Base-by-base conservation (phyloP, 495 filamentous ascomycete genomes). In the Articulospora tetracladia region DNA sequence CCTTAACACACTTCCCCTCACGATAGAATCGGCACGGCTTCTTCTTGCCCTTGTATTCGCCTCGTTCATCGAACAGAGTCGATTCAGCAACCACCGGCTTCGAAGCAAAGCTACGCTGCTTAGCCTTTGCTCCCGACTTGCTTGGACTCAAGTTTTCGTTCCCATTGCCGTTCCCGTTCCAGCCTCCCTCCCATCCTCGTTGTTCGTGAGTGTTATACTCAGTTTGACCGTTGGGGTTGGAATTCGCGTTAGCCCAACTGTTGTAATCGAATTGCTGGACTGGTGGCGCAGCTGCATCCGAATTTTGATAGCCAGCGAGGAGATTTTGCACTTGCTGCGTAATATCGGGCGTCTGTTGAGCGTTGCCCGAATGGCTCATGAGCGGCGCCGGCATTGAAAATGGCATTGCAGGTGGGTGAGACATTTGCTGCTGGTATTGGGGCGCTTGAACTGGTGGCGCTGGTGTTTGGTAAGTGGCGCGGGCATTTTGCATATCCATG, bases 1-100 rank as follows among this genome's bases (percentile, higher is more conserved):
- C 92, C 72, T 96, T 94, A 19, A 79, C 77, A 73, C 92, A 97
- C 70, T 86, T 86, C 17, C 91, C 91, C 58, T 89, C 81, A 6
- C 80, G 76, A 78, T 80, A 97, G 72, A 91, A 96, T 51, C 79
- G 83, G 73, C 92, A 97, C 17, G 88, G 79, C 66, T 81, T 80
- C 12, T 81, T 82, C 15, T 64, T 68, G 57, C 54, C 48, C 58
- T 68, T 68, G 51, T 62, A 68, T 56, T 62, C 67, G 26, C 64
- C 64, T 36, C 58, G 59, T 20, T 64, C 58, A 22, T 64, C 63
- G 55, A 67, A 64, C 4, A 46, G 58, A 1, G 39, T 17, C 19
- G 57, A 51, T 24, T 65, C 47, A 7, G 23, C 23, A 23, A 34
- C 25, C 25, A 19, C 17, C 23, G 64, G 47, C 30, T 54, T 55